Conservation (phyloP, 495 filamentous ascomycete species). For the Hypoxylon fuscum region DNA sequence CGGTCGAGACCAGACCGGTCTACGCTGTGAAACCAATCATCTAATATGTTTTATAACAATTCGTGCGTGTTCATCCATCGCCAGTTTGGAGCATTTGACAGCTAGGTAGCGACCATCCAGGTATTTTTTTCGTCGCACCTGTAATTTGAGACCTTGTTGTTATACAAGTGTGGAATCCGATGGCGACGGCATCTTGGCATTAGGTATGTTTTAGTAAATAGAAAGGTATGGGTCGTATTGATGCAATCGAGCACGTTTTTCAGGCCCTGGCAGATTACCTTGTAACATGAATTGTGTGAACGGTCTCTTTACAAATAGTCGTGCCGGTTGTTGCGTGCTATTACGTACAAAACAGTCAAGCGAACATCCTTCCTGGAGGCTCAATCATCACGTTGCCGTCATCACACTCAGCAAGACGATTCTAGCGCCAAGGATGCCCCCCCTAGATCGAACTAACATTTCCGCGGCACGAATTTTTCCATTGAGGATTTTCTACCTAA, state of each 20-base stretch:
- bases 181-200: constrained; percentile 38
- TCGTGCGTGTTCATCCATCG: too few species aligned
- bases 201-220: constrained; percentile 43
- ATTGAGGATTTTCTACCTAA: background rate
- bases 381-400: constrained; percentile 30
- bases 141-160: background rate
- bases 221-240: constrained; percentile 25
- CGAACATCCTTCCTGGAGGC: constrained; percentile 36
- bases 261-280: constrained; percentile 19
- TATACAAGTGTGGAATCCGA: constrained; percentile 31
- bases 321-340: constrained; percentile 36
- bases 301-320: constrained; percentile 35
- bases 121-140: background rate
- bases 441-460: constrained; percentile 23
- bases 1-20: constrained; percentile 31
- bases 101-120: constrained; percentile 2
- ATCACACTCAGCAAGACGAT: constrained; percentile 24
- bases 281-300: constrained; percentile 11
- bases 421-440: constrained; percentile 37
- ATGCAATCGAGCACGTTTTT: constrained; percentile 36
- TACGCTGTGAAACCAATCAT: constrained; percentile 35
- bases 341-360: constrained; percentile 47
- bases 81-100: constrained; percentile 1
- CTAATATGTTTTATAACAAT: too few species aligned
- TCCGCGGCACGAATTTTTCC: constrained; percentile 26